phyloP scores from a whole-genome alignment of 2,329 filamentous ascomycete genomes.

The Thyridium curvatum region DNA sequence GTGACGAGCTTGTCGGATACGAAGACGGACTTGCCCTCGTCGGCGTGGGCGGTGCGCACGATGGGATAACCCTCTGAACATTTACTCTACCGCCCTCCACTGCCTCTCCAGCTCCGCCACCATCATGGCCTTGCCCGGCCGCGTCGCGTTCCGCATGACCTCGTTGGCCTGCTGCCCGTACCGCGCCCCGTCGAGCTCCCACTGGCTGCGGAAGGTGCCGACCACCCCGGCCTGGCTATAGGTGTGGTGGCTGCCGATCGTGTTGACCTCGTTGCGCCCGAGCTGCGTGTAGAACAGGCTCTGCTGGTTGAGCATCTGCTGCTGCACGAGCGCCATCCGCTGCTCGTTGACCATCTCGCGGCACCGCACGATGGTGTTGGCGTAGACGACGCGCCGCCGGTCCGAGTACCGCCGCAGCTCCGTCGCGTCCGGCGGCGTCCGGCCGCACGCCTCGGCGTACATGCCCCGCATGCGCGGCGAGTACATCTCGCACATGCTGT shows the following conservation, averaged over 20 bases:
- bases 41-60: conserved; percentile 16
- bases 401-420: conserved; percentile 17
- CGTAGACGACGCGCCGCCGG: conserved; percentile 21
- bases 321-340: neutral
- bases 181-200: conserved; percentile 2
- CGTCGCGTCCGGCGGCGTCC: conserved; percentile 11
- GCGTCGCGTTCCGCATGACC: neutral
- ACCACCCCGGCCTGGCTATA: conserved; percentile 7
- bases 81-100: conserved; percentile 5
- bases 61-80: neutral
- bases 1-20: conserved; percentile 16
- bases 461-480: conserved; percentile 29
- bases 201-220: conserved; percentile 3
- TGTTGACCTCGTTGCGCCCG: neutral
- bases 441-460: conserved; percentile 17
- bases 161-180: conserved; percentile 3
- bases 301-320: neutral
- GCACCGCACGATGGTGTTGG: conserved; percentile 20
- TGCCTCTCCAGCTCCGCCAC: conserved; percentile 4
- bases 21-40: conserved; percentile 24
- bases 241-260: neutral
- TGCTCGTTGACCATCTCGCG: conserved; percentile 4
- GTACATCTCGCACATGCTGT: conserved; percentile 27
- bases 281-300: neutral
- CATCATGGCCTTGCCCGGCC: neutral